Percentiles rank a stretch among this genome's conserved stretches.
phyloP scores from a whole-genome alignment of 2,329 filamentous ascomycete species.

The Apiospora malaysiana region DNA sequence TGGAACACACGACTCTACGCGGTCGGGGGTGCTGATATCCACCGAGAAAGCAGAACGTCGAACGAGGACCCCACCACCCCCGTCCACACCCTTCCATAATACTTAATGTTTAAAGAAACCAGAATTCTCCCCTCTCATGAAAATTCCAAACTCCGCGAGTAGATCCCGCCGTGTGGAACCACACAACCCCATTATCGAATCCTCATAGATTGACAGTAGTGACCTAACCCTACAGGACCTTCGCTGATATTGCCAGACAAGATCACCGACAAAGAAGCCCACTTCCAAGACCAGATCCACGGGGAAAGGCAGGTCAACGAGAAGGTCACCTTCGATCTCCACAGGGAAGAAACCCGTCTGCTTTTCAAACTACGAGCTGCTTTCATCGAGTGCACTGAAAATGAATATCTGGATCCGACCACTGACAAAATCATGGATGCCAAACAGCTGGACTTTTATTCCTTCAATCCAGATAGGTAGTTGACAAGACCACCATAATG shows the following conservation, averaged over 20 bases:
- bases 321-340: too few relatives aligned
- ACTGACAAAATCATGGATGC: not conserved
- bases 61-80: too few relatives aligned
- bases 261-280: not conserved
- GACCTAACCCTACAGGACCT: not conserved
- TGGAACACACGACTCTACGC: not conserved
- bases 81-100: too few relatives aligned
- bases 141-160: not conserved
- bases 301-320: too few relatives aligned
- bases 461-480: not conserved
- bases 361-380: too few relatives aligned
- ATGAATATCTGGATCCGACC: not conserved
- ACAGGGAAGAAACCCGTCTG: too few relatives aligned
- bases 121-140: too few relatives aligned
- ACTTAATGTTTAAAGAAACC: too few relatives aligned
- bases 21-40: not conserved
- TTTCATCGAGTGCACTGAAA: too few relatives aligned
- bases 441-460: not conserved
- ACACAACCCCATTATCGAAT: not conserved
- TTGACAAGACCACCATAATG: not conserved
- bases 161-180: not conserved
- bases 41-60: not conserved
- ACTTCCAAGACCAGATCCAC: too few relatives aligned
- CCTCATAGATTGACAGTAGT: not conserved
- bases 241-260: not conserved